phyloP scores from a whole-genome alignment of 2,329 filamentous ascomycete species.

The Didymella segeticola region DNA sequence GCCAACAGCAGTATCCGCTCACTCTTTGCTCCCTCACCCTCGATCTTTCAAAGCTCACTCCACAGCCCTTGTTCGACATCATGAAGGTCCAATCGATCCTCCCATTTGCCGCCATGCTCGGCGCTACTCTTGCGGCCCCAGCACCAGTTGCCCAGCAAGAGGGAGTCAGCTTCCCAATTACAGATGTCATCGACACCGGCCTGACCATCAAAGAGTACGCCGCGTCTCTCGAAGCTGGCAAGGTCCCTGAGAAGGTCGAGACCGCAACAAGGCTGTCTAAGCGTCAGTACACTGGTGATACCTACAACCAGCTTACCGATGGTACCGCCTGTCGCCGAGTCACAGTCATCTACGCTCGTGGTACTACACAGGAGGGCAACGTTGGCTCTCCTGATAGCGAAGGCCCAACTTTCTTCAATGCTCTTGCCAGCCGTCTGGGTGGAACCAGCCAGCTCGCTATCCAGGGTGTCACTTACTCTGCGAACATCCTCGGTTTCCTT shows the following conservation, averaged over 20 bases:
- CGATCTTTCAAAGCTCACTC: not conserved
- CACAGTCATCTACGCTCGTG: slow-evolving; percentile 63
- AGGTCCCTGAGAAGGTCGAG: slow-evolving; percentile 5
- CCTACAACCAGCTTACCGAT: slow-evolving; percentile 42
- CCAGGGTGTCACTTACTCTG: slow-evolving; percentile 64
- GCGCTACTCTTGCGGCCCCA: slow-evolving; percentile 25
- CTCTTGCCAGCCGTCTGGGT: slow-evolving; percentile 52
- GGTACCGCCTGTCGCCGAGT: slow-evolving; percentile 52
- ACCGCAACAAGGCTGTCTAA: slow-evolving; percentile 15
- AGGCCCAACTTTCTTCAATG: slow-evolving; percentile 57
- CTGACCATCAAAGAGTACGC: slow-evolving; percentile 36
- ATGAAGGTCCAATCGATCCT: slow-evolving; percentile 33
- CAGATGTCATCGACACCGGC: slow-evolving; percentile 31
- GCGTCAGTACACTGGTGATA: slow-evolving; percentile 29
- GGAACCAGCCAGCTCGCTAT: slow-evolving; percentile 53
- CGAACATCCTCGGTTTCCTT: slow-evolving; percentile 53
- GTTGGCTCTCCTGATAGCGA: slow-evolving; percentile 56
- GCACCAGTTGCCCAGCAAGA: slow-evolving; percentile 13
- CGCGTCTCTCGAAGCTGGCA: slow-evolving; percentile 26
- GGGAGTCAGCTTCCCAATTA: slow-evolving; percentile 35
- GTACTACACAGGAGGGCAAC: slow-evolving; percentile 60
- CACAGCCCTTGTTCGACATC: slow-evolving; percentile 17
- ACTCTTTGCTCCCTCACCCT: not conserved
- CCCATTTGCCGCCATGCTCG: slow-evolving; percentile 24
- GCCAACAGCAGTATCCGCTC: not conserved